phyloP scores from a whole-genome alignment of 192 early-diverging fungal species.

The Coemansia reversa region DNA sequence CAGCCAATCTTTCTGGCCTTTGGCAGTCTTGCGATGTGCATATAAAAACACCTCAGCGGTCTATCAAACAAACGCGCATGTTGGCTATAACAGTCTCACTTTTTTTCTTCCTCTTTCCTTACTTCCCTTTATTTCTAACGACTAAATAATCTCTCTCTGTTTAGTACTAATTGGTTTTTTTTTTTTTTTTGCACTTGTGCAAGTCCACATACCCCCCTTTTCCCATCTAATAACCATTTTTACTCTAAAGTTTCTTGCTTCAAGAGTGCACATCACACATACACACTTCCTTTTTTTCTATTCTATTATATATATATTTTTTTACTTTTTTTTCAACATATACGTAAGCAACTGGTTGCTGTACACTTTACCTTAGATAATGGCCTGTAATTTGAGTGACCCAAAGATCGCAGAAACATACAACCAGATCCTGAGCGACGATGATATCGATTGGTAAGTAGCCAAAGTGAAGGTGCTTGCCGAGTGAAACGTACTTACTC shows the following conservation, averaged over 20 bases:
- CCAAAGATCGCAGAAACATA: slow-evolving; percentile 43
- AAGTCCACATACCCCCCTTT: neutral
- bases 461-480: neutral
- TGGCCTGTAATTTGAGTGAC: slow-evolving; percentile 44
- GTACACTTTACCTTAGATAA: slow-evolving; percentile 1
- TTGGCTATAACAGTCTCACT: too few species aligned
- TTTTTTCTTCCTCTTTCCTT: too few species aligned
- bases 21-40: too few species aligned
- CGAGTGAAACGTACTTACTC: too few species aligned
- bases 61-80: too few species aligned
- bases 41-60: too few species aligned
- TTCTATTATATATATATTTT: too few species aligned
- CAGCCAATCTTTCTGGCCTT: too few species aligned
- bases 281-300: neutral
- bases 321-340: neutral
- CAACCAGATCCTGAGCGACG: slow-evolving; percentile 26
- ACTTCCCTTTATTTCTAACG: too few species aligned
- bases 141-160: neutral
- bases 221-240: neutral
- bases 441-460: slow-evolving; percentile 48
- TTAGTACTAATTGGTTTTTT: neutral
- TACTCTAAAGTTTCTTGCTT: neutral
- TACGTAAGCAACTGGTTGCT: neutral
- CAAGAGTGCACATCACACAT: neutral
- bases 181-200: too few species aligned